phyloP scores from a whole-genome alignment of 139 green algal genomes.

The Spirogloea muscicola region DNA sequence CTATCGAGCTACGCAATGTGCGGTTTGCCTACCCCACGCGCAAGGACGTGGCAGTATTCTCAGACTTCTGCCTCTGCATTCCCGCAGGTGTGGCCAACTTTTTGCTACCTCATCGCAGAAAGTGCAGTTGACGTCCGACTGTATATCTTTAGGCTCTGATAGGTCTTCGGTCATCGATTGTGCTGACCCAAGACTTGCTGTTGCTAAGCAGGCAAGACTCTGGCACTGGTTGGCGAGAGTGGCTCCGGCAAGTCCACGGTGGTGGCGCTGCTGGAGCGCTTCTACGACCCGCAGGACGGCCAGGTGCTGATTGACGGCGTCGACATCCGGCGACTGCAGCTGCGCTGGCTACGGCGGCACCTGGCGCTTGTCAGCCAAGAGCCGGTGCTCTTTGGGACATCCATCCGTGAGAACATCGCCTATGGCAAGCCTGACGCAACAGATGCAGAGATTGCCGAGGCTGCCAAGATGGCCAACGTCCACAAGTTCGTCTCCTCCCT shows the following conservation, averaged over 20 bases:
- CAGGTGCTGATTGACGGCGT: conserved; percentile 71
- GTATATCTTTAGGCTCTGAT: no score
- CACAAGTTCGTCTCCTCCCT: conserved; percentile 67
- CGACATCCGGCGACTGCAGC: conserved; percentile 69
- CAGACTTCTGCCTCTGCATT: conserved; percentile 30
- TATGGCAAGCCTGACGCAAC: conserved; percentile 44
- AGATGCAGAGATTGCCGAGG: conserved; percentile 44
- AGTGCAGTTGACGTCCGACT: no score
- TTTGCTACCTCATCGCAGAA: no score
- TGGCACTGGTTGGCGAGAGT: conserved; percentile 86
- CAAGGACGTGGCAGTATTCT: conserved; percentile 18
- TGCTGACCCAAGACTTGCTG: no score
- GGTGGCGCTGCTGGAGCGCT: conserved; percentile 79
- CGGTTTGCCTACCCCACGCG: conserved; percentile 42
- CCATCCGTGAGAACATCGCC: conserved; percentile 51
- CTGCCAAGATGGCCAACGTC: conserved; percentile 62
- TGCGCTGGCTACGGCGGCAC: conserved; percentile 69
- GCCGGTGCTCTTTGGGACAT: conserved; percentile 68
- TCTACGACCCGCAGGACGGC: conserved; percentile 67
- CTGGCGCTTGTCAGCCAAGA: conserved; percentile 86
- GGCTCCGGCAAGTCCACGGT: conserved; percentile 93
- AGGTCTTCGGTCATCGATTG: no score
- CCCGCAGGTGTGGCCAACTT: no score
- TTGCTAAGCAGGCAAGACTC: conserved; percentile 45
- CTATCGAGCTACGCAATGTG: conserved; percentile 30